Evolutionary conservation across 139 green algal species (phyloP), one percentile per base, ranked within the genome.

Genomic region (Haematococcus lacustris): DNA sequence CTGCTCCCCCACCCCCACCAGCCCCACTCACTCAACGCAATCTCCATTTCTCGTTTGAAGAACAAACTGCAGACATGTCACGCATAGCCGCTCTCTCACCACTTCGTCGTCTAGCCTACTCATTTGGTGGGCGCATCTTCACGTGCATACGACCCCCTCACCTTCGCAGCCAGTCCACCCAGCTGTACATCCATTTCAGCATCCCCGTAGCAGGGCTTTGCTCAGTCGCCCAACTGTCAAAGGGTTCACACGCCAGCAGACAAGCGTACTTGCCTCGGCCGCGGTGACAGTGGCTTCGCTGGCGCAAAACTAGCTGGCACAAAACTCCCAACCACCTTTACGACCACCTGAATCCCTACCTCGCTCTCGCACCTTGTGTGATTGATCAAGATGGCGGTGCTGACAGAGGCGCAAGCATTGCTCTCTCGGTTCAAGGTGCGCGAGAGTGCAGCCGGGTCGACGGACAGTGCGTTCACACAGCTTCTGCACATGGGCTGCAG

Each of bases 41-140:
- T 82, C 90, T 99, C 96, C 94, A 99, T 98, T 73, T 99, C 94
- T 34, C 91, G 88, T 66, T 93, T 89, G 76, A 94, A 98, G 79
- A 99, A 98, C 0, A 99, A 78, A 74, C 91, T 97, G 78, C 71
- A 73, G 38, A 3, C 32, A 51, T 53, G 32, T 2, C 70, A 60
- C 35, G 13, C 13, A n/a, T 57, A n/a, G 47, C 47, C 13, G 47
- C 13, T 21, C 13, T 57, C 21, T 21, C 47, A 13, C 21, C 13
- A 21, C 47, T 57, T 57, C 13, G 13, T n/a, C 13, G 47, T 13
- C 13, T 57, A n/a, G 47, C 21, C 21, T 57, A 21, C 47, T 57
- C 21, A 57, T 57, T 13, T 57, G 13, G 47, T 57, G 47, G 17
- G 28, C 7, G 59, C 7, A 23, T 33, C 17, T 35, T 13, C 7